A percentile compares a stretch with the other conserved stretches of the same genome.
phyloP scores from a whole-genome alignment of 2,329 filamentous ascomycete genomes.

The Grosmannia huntii region DNA sequence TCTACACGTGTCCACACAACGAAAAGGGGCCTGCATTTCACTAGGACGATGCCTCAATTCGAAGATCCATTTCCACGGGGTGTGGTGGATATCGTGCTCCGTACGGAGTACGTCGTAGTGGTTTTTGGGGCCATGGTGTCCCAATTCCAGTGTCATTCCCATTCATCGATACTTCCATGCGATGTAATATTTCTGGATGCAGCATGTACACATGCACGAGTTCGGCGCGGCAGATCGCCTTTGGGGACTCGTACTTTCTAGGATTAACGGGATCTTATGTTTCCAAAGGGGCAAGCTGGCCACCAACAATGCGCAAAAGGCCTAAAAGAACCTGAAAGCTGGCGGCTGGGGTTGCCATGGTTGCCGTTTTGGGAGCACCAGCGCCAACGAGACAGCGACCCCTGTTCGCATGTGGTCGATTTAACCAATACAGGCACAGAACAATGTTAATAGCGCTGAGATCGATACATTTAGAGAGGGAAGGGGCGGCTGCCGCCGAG shows the following conservation, averaged over 20 bases:
- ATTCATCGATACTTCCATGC: too few relatives aligned
- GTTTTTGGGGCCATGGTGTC: too few relatives aligned
- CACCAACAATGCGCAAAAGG: background rate
- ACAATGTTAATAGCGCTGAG: background rate
- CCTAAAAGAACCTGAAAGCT: background rate
- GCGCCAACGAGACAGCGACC: background rate
- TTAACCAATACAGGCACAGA: background rate
- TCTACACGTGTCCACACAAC: background rate
- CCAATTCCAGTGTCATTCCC: too few relatives aligned
- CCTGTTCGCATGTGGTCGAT: background rate
- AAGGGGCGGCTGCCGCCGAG: slow-evolving; percentile 10
- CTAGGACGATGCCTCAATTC: background rate
- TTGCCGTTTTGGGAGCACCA: background rate
- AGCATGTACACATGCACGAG: too few relatives aligned
- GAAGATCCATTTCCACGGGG: too few relatives aligned
- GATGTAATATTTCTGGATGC: too few relatives aligned
- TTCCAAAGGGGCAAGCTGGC: background rate
- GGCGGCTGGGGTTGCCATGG: background rate
- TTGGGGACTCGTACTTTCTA: background rate
- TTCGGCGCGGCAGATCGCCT: background rate
- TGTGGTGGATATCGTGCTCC: too few relatives aligned
- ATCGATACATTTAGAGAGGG: background rate
- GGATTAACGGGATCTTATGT: background rate
- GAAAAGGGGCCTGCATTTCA: background rate
- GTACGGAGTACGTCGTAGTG: too few relatives aligned